Percentiles rank a stretch among this genome's conserved stretches.
These are phyloP conservation scores for Extremus antarcticus DNA, from an alignment of 495 filamentous ascomycete genomes.

Conservation along the genomic window DNA sequence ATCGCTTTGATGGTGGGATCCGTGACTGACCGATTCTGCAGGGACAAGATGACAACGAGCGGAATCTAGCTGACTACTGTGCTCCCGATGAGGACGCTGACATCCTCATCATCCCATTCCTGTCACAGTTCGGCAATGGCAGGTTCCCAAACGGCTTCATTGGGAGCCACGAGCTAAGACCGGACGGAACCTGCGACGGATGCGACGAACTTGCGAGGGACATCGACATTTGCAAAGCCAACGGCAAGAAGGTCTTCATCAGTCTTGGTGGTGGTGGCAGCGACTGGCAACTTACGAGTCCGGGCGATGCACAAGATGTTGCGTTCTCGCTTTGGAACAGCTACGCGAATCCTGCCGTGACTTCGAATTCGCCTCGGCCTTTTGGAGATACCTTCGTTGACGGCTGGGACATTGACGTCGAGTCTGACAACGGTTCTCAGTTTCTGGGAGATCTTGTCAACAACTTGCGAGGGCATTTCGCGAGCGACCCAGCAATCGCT, in stretches of 20 bases:
- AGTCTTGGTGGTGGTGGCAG: too few relatives aligned
- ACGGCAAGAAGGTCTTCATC: background rate
- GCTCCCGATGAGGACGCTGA: background rate
- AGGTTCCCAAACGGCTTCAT: background rate
- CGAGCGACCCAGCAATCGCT: constrained; percentile 13
- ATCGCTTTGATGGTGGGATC: too few relatives aligned
- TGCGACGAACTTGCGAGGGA: background rate
- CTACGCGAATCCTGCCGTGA: too few relatives aligned
- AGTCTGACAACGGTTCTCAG: background rate
- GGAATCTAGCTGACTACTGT: background rate
- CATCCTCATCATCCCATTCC: background rate
- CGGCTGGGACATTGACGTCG: background rate
- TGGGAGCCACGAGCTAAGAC: too few relatives aligned
- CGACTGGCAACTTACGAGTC: background rate
- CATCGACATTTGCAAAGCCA: background rate
- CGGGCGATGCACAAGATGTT: background rate
- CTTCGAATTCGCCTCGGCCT: too few relatives aligned
- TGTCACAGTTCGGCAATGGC: background rate
- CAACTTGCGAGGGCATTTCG: constrained; percentile 3
- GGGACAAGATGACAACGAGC: too few relatives aligned
- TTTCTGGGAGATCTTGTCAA: background rate
- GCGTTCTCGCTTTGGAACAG: background rate
- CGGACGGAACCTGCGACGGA: too few relatives aligned
- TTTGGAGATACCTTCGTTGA: too few relatives aligned
- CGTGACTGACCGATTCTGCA: too few relatives aligned